Percentiles rank a stretch among this genome's conserved stretches.
Evolutionary conservation across 2,329 filamentous ascomycete genomes (phyloP).

Genomic region (Drechslerella dactyloides): DNA sequence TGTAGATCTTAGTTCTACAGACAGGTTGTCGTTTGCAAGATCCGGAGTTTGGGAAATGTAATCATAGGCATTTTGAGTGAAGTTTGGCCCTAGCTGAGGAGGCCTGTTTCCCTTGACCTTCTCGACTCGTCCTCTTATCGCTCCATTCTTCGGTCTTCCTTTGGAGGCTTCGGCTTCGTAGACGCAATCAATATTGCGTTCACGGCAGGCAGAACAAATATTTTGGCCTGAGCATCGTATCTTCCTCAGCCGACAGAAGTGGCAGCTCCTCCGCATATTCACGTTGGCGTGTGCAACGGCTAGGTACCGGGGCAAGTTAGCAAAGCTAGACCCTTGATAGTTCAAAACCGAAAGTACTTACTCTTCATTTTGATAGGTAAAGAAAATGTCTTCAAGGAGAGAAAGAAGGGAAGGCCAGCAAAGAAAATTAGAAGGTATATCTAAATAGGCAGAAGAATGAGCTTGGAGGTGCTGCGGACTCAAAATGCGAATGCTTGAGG

Average conservation of each 20-base stretch:
- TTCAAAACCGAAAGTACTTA: conserved; percentile 21
- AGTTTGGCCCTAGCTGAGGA: conserved; percentile 27
- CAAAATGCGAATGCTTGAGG: conserved; percentile 41
- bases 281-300: conserved; percentile 43
- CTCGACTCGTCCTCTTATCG: conserved; percentile 35
- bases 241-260: conserved; percentile 51
- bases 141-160: conserved; percentile 50
- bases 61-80: conserved; percentile 32
- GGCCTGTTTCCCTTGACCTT: conserved; percentile 38
- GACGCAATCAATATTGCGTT: conserved; percentile 51
- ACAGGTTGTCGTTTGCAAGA: conserved; percentile 34
- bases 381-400: conserved; percentile 30
- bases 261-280: conserved; percentile 52
- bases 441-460: conserved; percentile 44
- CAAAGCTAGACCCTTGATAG: background rate
- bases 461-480: conserved; percentile 43
- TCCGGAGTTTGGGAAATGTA: conserved; percentile 28
- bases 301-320: conserved; percentile 17
- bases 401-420: conserved; percentile 39
- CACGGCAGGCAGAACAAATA: conserved; percentile 50
- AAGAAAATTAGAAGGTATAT: conserved; percentile 40
- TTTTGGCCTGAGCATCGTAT: conserved; percentile 51
- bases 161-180: conserved; percentile 52
- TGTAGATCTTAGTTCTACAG: conserved; percentile 35
- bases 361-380: conserved; percentile 49